phyloP scores from a whole-genome alignment of 2,329 filamentous ascomycete genomes.

The Microsporum ferrugineum region DNA sequence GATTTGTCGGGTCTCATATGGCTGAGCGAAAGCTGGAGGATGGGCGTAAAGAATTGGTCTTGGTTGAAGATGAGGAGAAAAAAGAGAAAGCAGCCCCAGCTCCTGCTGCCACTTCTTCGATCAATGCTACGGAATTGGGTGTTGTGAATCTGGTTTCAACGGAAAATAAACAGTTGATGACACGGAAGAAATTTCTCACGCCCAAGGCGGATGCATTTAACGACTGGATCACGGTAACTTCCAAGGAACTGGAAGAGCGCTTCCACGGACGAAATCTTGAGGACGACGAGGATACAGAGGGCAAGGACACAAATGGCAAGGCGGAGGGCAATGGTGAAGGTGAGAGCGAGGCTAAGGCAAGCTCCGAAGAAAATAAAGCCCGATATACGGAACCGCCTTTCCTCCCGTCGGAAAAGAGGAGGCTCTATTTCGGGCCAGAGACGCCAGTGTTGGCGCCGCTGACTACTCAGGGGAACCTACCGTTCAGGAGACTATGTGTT shows the following conservation, averaged over 20 bases:
- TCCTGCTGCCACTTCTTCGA: not conserved
- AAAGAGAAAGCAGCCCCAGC: slow-evolving; percentile 26
- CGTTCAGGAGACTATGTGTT: slow-evolving; percentile 81
- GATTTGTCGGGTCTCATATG: slow-evolving; percentile 79
- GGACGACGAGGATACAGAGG: slow-evolving; percentile 17
- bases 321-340: slow-evolving; percentile 18
- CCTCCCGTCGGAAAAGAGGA: slow-evolving; percentile 82
- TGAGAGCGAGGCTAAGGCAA: slow-evolving; percentile 28
- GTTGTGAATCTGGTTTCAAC: slow-evolving; percentile 64
- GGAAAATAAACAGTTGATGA: slow-evolving; percentile 61
- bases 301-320: slow-evolving; percentile 21
- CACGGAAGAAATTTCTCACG: slow-evolving; percentile 58
- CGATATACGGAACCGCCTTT: slow-evolving; percentile 77
- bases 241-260: slow-evolving; percentile 38
- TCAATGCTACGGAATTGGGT: slow-evolving; percentile 42
- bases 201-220: slow-evolving; percentile 65
- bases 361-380: slow-evolving; percentile 59
- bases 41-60: slow-evolving; percentile 68
- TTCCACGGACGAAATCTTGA: slow-evolving; percentile 37
- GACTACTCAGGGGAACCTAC: slow-evolving; percentile 92
- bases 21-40: slow-evolving; percentile 66
- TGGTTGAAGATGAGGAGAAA: slow-evolving; percentile 47
- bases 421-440: slow-evolving; percentile 85
- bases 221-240: slow-evolving; percentile 62
- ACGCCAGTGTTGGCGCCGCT: slow-evolving; percentile 89